Evolutionary conservation across 2,329 filamentous ascomycete genomes (phyloP).

Genomic region (Fusarium sp.): DNA sequence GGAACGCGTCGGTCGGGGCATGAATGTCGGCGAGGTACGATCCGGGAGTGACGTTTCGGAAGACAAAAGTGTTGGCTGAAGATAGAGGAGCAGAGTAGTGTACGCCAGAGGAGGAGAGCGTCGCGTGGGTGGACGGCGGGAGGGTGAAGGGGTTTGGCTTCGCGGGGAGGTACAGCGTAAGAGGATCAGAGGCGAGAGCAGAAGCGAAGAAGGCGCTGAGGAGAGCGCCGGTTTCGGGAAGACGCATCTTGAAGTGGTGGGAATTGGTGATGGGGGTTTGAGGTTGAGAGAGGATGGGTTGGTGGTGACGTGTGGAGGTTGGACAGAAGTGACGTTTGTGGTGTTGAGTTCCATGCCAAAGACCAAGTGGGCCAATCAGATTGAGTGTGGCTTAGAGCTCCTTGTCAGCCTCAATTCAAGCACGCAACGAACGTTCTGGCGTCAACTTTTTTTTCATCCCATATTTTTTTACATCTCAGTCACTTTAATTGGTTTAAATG

Average conservation of each 20-base stretch:
- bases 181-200: constrained; percentile 44
- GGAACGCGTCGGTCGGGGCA: constrained; percentile 78
- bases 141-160: constrained; percentile 64
- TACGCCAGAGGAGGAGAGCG: constrained; percentile 57
- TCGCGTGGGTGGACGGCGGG: constrained; percentile 74
- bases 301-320: constrained; percentile 18
- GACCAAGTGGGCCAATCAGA: constrained; percentile 39
- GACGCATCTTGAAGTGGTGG: constrained; percentile 47
- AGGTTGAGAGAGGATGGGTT: not conserved
- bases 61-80: constrained; percentile 76
- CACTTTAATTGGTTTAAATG: not conserved
- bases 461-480: not conserved
- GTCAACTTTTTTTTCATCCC: not conserved
- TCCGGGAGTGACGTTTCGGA: constrained; percentile 75
- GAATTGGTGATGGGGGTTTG: not conserved
- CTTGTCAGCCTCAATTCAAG: constrained; percentile 27
- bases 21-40: constrained; percentile 88
- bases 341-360: constrained; percentile 29
- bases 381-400: constrained; percentile 28
- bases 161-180: constrained; percentile 59
- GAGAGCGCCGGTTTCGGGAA: constrained; percentile 48
- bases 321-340: constrained; percentile 32
- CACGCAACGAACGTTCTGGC: not conserved
- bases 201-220: constrained; percentile 50
- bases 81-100: constrained; percentile 70